Evolutionary conservation across 2,329 filamentous ascomycete genomes (phyloP), one percentile per base, ranked within the genome.

Genomic region (Penicillium oxalicum): DNA sequence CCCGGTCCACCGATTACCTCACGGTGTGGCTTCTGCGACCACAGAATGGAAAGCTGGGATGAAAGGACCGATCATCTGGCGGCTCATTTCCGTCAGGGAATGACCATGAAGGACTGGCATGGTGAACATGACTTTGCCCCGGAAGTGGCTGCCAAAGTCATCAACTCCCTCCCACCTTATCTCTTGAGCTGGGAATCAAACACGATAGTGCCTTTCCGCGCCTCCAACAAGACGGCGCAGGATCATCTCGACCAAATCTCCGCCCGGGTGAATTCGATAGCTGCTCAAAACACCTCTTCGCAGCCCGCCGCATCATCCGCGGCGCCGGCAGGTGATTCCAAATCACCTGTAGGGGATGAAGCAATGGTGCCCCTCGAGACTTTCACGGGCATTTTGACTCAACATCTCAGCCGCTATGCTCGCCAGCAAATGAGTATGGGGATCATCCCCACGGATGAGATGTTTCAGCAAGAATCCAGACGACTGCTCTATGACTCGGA

Each of bases 51-150:
- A 7, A 70, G 66, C 34, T 79, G 77, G 77, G 67, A 74, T 50
- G 75, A 77, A 46, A 68, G 77, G 4, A 62, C 70, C 3, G 75
- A 78, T 41, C 77, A 80, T 50, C 54, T 79, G 9, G 72, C 76
- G 0, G 72, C 72, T 34, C 76, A 79, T 52, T 80, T 78, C 63
- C 73, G 74, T 33, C 70, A 71, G 27, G 76, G 76, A 3, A 66
- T 68, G 9, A 68, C 68, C 24, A 79, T 80, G 75, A 69, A 67
- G 29, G 65, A 76, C 12, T 79, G 77, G 76, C 76, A 73, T 48
- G 76, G 77, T 4, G 78, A 76, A 51, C 67, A 76, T 47, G 77
- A 74, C 1, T 63, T 79, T 27, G 51, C 53, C 5, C 51, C 54
- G 1, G 40, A 18, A 0, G 50, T 61, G n/a, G 52, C 53, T 0